These are phyloP conservation scores for Mortierella antarctica DNA, from an alignment of 192 early-diverging fungal species.

Conservation along the genomic window DNA sequence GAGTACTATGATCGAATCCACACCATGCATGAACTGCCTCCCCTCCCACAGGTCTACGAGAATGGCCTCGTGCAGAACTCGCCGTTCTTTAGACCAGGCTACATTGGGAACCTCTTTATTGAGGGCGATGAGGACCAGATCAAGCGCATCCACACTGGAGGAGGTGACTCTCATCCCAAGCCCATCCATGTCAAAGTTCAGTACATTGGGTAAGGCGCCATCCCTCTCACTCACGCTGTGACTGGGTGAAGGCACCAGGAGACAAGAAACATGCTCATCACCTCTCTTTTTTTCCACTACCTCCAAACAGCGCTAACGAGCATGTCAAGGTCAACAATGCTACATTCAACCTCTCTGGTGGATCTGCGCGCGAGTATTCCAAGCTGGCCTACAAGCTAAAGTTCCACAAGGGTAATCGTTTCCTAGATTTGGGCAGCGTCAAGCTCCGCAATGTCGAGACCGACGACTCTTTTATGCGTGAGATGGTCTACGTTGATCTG, in stretches of 20 bases:
- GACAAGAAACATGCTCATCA: no score
- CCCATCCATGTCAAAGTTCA: conserved; percentile 21
- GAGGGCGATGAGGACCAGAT: conserved; percentile 23
- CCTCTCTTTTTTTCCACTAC: background rate
- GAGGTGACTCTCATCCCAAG: background rate
- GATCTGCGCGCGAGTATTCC: conserved; percentile 41
- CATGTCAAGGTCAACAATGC: conserved; percentile 43
- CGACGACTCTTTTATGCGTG: conserved; percentile 57
- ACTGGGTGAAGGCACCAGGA: background rate
- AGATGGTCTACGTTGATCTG: conserved; percentile 58
- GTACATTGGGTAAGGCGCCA: conserved; percentile 14
- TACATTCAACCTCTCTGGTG: conserved; percentile 45
- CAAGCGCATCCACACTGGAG: conserved; percentile 12
- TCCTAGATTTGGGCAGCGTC: conserved; percentile 45
- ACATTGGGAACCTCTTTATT: conserved; percentile 31
- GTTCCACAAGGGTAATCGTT: conserved; percentile 34
- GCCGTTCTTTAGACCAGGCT: conserved; percentile 31
- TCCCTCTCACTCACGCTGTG: background rate
- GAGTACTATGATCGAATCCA: conserved; percentile 28
- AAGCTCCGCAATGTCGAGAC: conserved; percentile 53
- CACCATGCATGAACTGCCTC: conserved; percentile 17
- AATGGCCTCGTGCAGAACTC: conserved; percentile 31
- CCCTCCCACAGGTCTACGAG: conserved; percentile 38
- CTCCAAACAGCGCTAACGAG: conserved; percentile 20
- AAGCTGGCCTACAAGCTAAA: conserved; percentile 57